phyloP scores from a whole-genome alignment of 2,329 filamentous ascomycete genomes.

The Colletotrichum tanaceti region DNA sequence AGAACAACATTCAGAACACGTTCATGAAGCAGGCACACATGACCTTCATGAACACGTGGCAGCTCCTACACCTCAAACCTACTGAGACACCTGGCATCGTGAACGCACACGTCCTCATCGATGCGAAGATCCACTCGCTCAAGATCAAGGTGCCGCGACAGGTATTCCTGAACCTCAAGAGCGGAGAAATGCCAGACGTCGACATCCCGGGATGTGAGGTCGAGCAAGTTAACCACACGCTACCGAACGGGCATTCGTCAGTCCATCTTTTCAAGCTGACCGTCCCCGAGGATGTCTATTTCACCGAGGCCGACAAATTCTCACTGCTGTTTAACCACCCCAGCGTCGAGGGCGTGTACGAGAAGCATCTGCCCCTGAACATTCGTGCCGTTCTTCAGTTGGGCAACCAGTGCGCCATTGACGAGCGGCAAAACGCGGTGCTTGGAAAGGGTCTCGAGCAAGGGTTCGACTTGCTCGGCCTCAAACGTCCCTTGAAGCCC shows the following conservation, averaged over 20 bases:
- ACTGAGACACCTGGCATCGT: constrained; percentile 90
- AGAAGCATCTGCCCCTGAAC: constrained; percentile 89
- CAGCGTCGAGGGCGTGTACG: constrained; percentile 97
- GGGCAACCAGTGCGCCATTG: constrained; percentile 92
- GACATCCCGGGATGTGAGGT: constrained; percentile 87
- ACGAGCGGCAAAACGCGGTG: constrained; percentile 89
- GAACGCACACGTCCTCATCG: constrained; percentile 89
- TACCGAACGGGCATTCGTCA: constrained; percentile 95
- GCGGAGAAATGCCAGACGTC: constrained; percentile 87
- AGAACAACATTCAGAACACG: constrained; percentile 72
- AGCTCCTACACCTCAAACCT: constrained; percentile 86
- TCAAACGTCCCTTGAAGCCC: constrained; percentile 75
- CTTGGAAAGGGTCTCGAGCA: constrained; percentile 92
- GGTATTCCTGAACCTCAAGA: constrained; percentile 91
- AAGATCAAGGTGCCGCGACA: constrained; percentile 91
- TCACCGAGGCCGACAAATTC: constrained; percentile 86
- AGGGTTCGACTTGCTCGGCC: constrained; percentile 85
- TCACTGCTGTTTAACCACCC: constrained; percentile 87
- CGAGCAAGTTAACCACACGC: constrained; percentile 91
- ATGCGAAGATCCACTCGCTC: constrained; percentile 87
- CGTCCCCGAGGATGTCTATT: constrained; percentile 88
- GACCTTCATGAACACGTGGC: constrained; percentile 93
- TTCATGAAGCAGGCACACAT: constrained; percentile 94
- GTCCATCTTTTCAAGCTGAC: constrained; percentile 94
- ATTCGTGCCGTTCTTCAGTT: constrained; percentile 89